Percentiles rank a stretch among this genome's conserved stretches.
Evolutionary conservation across 2,329 filamentous ascomycete species (phyloP).

Genomic region (Lachnellula arida): DNA sequence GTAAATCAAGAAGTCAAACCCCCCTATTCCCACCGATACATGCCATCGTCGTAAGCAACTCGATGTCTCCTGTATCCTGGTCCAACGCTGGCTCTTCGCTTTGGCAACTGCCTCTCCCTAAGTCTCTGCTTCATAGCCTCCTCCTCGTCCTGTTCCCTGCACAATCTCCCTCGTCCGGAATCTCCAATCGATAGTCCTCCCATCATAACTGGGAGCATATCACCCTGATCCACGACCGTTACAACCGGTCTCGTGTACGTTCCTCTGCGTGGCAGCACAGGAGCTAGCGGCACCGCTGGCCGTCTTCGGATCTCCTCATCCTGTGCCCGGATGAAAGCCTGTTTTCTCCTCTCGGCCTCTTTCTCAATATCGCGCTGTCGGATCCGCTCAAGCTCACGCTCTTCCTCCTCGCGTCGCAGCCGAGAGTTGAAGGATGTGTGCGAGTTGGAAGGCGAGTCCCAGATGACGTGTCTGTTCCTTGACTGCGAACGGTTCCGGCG

Average conservation of each 20-base stretch:
- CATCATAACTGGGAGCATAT: slow-evolving; percentile 15
- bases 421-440: slow-evolving; percentile 21
- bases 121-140: slow-evolving; percentile 22
- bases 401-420: slow-evolving; percentile 14
- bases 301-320: slow-evolving; percentile 28
- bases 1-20: slow-evolving; percentile 19
- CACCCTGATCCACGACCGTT: slow-evolving; percentile 24
- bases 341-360: slow-evolving; percentile 14
- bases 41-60: slow-evolving; percentile 29
- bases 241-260: slow-evolving; percentile 17
- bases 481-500: slow-evolving; percentile 13
- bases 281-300: slow-evolving; percentile 24
- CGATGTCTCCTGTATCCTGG: slow-evolving; percentile 21
- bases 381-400: slow-evolving; percentile 1
- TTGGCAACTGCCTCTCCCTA: slow-evolving; percentile 23
- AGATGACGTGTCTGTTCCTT: slow-evolving; percentile 9
- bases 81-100: slow-evolving; percentile 21
- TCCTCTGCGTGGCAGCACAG: slow-evolving; percentile 6
- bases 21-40: slow-evolving; percentile 31
- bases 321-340: slow-evolving; percentile 21
- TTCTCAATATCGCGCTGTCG: neutral
- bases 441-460: slow-evolving; percentile 22
- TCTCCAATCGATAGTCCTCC: slow-evolving; percentile 10
- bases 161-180: slow-evolving; percentile 4
- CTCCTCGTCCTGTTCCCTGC: slow-evolving; percentile 14